phyloP scores from a whole-genome alignment of 148 eudicot species.

The Rhododendron mucronatum region DNA sequence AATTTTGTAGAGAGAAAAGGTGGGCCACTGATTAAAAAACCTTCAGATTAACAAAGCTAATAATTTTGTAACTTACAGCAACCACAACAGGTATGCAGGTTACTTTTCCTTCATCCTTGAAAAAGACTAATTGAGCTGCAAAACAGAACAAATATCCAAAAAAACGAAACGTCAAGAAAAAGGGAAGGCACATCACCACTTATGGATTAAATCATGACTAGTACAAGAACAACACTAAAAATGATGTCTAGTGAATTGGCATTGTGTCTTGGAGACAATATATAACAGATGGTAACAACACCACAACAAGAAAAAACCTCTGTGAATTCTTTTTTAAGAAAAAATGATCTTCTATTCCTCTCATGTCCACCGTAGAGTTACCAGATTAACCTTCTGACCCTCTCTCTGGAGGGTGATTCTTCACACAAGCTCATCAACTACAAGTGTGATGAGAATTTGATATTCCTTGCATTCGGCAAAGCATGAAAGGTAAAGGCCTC shows the following conservation, averaged over 20 bases:
- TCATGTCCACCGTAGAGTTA: background rate
- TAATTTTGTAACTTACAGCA: constrained; percentile 59
- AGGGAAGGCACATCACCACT: constrained; percentile 3
- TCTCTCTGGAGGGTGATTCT: background rate
- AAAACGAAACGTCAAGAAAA: background rate
- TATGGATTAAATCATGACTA: background rate
- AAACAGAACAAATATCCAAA: constrained; percentile 5
- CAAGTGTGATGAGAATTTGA: background rate
- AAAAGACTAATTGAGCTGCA: constrained; percentile 91
- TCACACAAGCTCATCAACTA: background rate
- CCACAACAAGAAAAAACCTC: background rate
- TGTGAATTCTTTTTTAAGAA: background rate
- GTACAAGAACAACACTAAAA: background rate
- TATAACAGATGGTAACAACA: background rate
- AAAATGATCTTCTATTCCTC: background rate
- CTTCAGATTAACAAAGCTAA: background rate
- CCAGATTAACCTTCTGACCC: constrained; percentile 2
- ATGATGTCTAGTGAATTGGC: background rate
- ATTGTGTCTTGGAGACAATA: background rate
- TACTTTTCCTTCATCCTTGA: constrained; percentile 52
- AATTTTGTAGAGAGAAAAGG: background rate
- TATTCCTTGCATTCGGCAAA: background rate
- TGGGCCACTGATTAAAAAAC: background rate
- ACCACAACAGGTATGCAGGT: constrained; percentile 81
- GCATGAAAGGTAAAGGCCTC: background rate